Conservation (phyloP, 148 eudicot genomes). For the Persicaria maculosa region DNA sequence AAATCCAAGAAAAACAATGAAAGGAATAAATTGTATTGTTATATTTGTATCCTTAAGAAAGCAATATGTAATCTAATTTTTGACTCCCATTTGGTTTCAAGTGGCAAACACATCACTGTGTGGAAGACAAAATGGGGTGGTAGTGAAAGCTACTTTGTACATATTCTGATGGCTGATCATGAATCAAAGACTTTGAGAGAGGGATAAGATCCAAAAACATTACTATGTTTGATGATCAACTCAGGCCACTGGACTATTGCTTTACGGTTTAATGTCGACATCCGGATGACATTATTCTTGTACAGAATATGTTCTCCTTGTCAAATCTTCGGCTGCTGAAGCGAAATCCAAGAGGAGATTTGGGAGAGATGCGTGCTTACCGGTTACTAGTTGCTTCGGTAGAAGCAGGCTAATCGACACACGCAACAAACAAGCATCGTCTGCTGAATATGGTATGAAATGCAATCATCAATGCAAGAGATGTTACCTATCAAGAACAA, state of each 20-base stretch:
- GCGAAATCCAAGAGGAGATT: background rate
- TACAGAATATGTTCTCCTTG: background rate
- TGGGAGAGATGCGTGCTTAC: background rate
- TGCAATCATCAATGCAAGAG: too few relatives aligned
- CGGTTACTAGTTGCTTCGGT: background rate
- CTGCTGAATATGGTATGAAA: too few relatives aligned
- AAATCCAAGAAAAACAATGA: background rate
- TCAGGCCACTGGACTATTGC: background rate
- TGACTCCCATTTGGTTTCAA: background rate
- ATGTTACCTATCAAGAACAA: too few relatives aligned
- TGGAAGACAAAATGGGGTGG: conserved; percentile 3
- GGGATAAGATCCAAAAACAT: background rate
- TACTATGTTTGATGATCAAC: background rate
- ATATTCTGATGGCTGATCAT: conserved; percentile 1
- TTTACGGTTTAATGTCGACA: conserved; percentile 6
- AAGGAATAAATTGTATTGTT: too few relatives aligned
- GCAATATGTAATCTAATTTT: background rate
- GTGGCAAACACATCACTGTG: background rate
- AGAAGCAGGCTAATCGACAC: background rate
- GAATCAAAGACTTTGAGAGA: background rate
- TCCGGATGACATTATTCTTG: background rate
- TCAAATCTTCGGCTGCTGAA: conserved; percentile 4
- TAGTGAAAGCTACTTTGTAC: background rate
- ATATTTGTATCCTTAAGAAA: background rate
- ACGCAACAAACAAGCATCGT: background rate